Conservation (phyloP, 176 grass and related monocot genomes). For the Musa acuminata region DNA sequence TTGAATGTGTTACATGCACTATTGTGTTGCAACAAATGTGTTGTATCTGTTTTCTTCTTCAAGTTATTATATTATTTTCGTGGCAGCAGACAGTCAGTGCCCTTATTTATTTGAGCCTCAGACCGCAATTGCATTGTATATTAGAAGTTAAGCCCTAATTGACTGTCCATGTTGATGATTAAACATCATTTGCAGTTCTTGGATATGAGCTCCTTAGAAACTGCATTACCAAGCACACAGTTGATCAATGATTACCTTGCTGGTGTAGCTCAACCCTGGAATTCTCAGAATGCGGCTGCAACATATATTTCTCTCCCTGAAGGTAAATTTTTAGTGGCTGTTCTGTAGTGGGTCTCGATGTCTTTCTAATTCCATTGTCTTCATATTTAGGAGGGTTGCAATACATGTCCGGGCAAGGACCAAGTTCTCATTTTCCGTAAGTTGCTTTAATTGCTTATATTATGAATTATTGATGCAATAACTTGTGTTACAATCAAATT, state of each 20-base stretch:
- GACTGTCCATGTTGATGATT: not conserved
- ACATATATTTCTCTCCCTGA: constrained; percentile 37
- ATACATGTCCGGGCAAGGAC: constrained; percentile 36
- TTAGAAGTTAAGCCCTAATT: too few relatives aligned
- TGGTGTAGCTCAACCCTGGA: constrained; percentile 36
- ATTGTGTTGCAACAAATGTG: too few relatives aligned
- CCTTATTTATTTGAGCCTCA: too few relatives aligned
- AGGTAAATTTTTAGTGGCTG: constrained; percentile 29
- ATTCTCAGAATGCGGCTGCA: constrained; percentile 41
- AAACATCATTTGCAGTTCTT: constrained; percentile 44
- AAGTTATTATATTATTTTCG: too few relatives aligned
- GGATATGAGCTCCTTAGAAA: constrained; percentile 69
- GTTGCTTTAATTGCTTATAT: constrained; percentile 15
- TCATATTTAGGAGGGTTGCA: constrained; percentile 45
- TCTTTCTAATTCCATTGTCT: constrained; percentile 19
- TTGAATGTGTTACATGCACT: too few relatives aligned
- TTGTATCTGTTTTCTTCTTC: too few relatives aligned
- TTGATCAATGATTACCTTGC: constrained; percentile 28
- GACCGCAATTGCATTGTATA: too few relatives aligned
- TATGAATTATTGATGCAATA: not conserved
- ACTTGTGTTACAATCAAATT: constrained; percentile 10
- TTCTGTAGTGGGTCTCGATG: not conserved
- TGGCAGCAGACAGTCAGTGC: too few relatives aligned
- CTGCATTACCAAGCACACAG: constrained; percentile 43
- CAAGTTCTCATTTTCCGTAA: constrained; percentile 52